Evolutionary conservation across 2,329 filamentous ascomycete species (phyloP), one percentile per base, ranked within the genome.

Genomic region (Exophiala xenobiotica): DNA sequence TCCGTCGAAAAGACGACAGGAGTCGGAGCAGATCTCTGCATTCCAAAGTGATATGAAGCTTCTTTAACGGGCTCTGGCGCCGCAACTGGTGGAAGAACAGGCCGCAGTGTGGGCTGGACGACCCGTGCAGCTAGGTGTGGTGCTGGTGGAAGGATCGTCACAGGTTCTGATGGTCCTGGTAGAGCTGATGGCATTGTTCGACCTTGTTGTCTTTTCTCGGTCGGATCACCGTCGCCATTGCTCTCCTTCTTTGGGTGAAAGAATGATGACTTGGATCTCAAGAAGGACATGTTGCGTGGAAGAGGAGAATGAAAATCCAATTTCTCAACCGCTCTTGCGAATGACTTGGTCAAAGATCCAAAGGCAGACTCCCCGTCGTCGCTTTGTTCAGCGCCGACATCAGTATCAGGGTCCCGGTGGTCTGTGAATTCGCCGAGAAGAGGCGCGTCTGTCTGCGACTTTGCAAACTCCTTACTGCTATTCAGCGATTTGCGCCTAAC

Each of bases 291-390:
- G 26, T 52, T 54, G 16, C 39, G 40, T 46, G 47, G 53, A n/a
- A 49, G 46, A 9, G 49, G 41, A n/a, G 53, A 43, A 11, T 56
- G 29, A 29, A 59, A 57, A 40, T 59, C 58, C 9, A 61, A 45
- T 38, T 57, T 59, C 24, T 61, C 58, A 29, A 61, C 56, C 4
- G 56, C 58, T 27, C 53, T 61, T 11, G 56, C 53, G 18, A 61
- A 61, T 3, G 59, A 59, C 44, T 52, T 52, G 24, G 54, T 61
- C 23, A 61, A 44, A 12, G 57, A 61, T 3, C 49, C 53, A 51
- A 57, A 53, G 3, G 41, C 48, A n/a, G 51, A 57, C 18, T 54
- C 20, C 19, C n/a, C 55, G 39, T 46, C 44, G 18, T 57, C 55
- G 27, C 45, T 49, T 14, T 47, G 44, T 29, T 54, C 51, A 35